A percentile compares a stretch with the other conserved stretches of the same genome.
These are phyloP conservation scores for Rhododendron vialii DNA, from an alignment of 148 eudicot species.

Conservation along the genomic window DNA sequence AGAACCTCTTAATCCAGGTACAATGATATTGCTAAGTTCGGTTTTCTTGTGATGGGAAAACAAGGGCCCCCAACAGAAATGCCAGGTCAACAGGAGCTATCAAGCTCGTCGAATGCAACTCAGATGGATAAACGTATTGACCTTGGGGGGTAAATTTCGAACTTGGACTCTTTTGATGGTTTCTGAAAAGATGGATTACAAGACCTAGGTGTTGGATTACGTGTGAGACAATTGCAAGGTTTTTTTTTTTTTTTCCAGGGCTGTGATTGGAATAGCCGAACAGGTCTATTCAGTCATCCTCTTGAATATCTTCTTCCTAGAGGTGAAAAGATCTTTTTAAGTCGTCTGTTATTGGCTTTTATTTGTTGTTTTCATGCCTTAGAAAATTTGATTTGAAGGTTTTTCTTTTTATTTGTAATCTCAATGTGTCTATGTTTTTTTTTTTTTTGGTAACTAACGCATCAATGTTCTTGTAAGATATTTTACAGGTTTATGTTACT, in stretches of 20 bases:
- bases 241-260: slow-evolving; percentile 33
- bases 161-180: background rate
- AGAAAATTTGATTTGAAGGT: background rate
- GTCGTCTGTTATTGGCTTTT: background rate
- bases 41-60: slow-evolving; percentile 62
- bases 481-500: slow-evolving; percentile 65
- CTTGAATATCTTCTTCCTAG: slow-evolving; percentile 69
- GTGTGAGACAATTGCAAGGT: background rate
- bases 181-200: background rate
- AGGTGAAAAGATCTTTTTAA: slow-evolving; percentile 43
- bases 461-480: background rate
- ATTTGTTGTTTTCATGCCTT: background rate
- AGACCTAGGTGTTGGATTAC: background rate
- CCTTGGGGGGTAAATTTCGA: slow-evolving; percentile 58
- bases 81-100: slow-evolving; percentile 29
- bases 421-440: background rate
- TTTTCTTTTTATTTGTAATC: background rate
- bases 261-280: slow-evolving; percentile 93
- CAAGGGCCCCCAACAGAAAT: slow-evolving; percentile 22
- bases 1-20: slow-evolving; percentile 50
- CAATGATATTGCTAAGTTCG: slow-evolving; percentile 88
- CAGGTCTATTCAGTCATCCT: slow-evolving; percentile 83
- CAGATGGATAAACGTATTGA: slow-evolving; percentile 50
- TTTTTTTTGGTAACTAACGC: background rate
- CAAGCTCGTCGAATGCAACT: slow-evolving; percentile 29